Evolutionary conservation across 371 early-diverging fungal species (phyloP).

Genomic region (Mucor saturninus): DNA sequence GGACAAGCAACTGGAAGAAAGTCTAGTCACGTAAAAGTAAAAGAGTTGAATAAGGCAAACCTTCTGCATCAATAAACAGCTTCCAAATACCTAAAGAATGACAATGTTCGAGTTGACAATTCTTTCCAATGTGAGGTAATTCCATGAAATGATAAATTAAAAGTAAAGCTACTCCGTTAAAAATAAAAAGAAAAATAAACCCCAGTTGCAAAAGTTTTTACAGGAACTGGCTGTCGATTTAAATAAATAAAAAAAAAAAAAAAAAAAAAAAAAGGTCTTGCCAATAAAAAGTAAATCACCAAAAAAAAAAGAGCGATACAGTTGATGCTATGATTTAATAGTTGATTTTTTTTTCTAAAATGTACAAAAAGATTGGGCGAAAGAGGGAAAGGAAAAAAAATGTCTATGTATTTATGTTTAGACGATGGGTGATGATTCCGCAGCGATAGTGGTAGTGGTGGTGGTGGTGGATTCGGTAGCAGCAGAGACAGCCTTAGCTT

Average conservation of each 20-base stretch:
- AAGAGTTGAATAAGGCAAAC: background rate
- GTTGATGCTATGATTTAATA: no score
- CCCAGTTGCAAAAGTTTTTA: no score
- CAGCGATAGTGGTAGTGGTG: background rate
- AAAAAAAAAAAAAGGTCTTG: no score
- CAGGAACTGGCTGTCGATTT: no score
- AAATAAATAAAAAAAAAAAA: no score
- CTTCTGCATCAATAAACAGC: background rate
- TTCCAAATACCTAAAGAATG: constrained; percentile 29
- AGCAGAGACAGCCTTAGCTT: constrained; percentile 10
- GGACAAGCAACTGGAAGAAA: constrained; percentile 44
- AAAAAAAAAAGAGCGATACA: no score
- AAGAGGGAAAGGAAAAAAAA: no score
- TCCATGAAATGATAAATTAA: constrained; percentile 27
- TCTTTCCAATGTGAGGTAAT: constrained; percentile 39
- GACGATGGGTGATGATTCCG: no score
- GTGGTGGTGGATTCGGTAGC: background rate
- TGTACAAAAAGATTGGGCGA: no score
- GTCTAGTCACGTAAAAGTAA: constrained; percentile 9
- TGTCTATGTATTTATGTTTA: background rate
- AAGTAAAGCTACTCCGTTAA: background rate
- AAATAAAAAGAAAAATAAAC: constrained; percentile 4
- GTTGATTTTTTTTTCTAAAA: no score
- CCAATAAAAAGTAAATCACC: no score
- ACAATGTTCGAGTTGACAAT: constrained; percentile 34